Evolutionary conservation across 2,329 filamentous ascomycete genomes (phyloP), one percentile per base, ranked within the genome.

Genomic region (Fusarium longipes): DNA sequence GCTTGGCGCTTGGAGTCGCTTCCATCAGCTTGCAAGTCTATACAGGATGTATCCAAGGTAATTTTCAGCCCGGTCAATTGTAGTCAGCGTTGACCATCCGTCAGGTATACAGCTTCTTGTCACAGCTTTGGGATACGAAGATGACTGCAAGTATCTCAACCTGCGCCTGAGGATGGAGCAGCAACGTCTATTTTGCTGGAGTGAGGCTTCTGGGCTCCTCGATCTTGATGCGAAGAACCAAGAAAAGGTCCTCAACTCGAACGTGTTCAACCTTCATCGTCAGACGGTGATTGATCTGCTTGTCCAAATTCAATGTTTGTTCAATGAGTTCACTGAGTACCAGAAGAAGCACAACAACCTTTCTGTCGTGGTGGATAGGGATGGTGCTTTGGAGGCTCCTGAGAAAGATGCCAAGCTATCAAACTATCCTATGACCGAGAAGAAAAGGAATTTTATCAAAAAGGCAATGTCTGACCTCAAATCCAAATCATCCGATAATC

Each of bases 121-220:
- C 42, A 83, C 82, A 8, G 82, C 82, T n/a, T 73, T 79, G 42
- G 79, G 80, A 43, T 82, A 82, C 55, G 80, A 81, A n/a, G 78
- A 84, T 61, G 81, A 83, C 44, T 83, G 78, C 70, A 79, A 76
- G 57, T 83, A 83, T 67, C 79, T 84, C 57, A 83, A 83, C 61
- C 69, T 84, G 65, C 77, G 82, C 48, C 70, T 84, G 48, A 80
- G 81, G 51, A 82, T 84, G 79, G 82, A 84, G 68, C 81, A 84
- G 72, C 81, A 84, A 63, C 77, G 82, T 24, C 76, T 84, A 15
- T 83, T 82, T 60, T 81, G 81, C 38, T 84, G 82, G 82, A 82
- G 81, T 63, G 82, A 84, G 65, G 81, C 81, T 4, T 83, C 82
- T 12, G 82, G 82, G 10, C 70, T 84, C 18, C 74, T 83, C 14